Evolutionary conservation across 192 early-diverging fungal species (phyloP), one percentile per base, ranked within the genome.

Genomic region (Rhizophagus sp.): DNA sequence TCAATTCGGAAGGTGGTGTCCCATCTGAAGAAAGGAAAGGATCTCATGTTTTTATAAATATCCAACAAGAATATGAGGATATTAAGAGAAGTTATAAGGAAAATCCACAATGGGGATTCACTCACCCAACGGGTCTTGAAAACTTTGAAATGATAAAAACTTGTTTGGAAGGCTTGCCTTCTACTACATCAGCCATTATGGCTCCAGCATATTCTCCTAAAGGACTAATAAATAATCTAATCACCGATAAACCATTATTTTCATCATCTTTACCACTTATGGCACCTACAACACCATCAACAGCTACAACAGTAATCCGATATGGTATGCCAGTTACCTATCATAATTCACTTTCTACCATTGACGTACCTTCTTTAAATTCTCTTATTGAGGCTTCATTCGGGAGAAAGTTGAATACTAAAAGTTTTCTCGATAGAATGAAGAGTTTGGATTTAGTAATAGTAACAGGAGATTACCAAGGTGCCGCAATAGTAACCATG

Each of bases 401-500:
- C 68, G 85, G 86, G 33, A 91, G 90, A 36, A 84, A 84, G 4
- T 83, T 98, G 1, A 85, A 91, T 71, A 63, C 69, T 12, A 80
- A 81, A 0, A 79, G 67, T n/a, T 98, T 90, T 83, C 92, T 91
- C 76, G 72, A 82, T 10, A 88, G 94, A 41, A 75, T 93, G 39
- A 49, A 83, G 1, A 86, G 83, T 36, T 82, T 93, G 19, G 86
- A 87, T 50, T 81, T 85, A 6, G 87, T 93, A 27, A 96, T 96
- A 52, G 81, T 98, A 41, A 94, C 95, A 0, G 97, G 96, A 8
- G 94, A 96, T 76, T 98, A 98, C 84, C 89, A 95, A 81, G 97
- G 97, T 30, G 96, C 96, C 0, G 94, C 92, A 0, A 88, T 97
- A 19, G 91, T 97, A 41, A 97, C 96, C 0, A 76, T 86, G 30